Evolutionary conservation across 2,329 filamentous ascomycete genomes (phyloP), one percentile per base, ranked within the genome.

Genomic region (Exophiala sideris): DNA sequence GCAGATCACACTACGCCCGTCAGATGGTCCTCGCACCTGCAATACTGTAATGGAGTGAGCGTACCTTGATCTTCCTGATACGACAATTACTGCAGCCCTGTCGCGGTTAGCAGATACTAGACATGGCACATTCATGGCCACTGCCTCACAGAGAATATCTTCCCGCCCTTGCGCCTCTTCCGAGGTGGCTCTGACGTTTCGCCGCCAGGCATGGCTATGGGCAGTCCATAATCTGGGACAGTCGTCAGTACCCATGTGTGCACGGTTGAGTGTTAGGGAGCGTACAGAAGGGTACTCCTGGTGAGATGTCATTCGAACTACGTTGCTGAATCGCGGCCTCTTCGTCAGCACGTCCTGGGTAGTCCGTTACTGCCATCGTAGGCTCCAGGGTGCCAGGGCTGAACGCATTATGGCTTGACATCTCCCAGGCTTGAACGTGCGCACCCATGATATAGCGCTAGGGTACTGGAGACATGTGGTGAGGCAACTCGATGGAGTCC

Each of bases 41-140:
- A 29, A 2, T 3, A 8, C 18, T 2, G 9, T n/a, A 9, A 18
- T 18, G 20, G 36, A 29, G 9, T 2, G 32, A 12, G 39, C 48
- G 14, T 9, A 51, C 48, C 32, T 51, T 51, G 48, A 51, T 51
- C 41, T 51, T 51, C 16, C 48, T 40, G 35, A 8, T 24, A 32
- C 38, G 38, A 29, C 48, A 51, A 6, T 41, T 51, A 29, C 29
- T 4, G 35, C 48, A 51, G 24, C 48, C 48, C 48, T 51, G 8
- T 11, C 10, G 3, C n/a, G 8, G 32, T 18, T 48, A 44, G 24
- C 18, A 44, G 11, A 16, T n/a, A n/a, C n/a, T n/a, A n/a, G n/a
- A n/a, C n/a, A n/a, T n/a, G n/a, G n/a, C n/a, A n/a, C n/a, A n/a
- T n/a, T n/a, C n/a, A n/a, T n/a, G n/a, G n/a, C n/a, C n/a, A n/a